Base-by-base conservation (phyloP, 192 early-diverging fungal species). In the Allomyces macrogynus region DNA sequence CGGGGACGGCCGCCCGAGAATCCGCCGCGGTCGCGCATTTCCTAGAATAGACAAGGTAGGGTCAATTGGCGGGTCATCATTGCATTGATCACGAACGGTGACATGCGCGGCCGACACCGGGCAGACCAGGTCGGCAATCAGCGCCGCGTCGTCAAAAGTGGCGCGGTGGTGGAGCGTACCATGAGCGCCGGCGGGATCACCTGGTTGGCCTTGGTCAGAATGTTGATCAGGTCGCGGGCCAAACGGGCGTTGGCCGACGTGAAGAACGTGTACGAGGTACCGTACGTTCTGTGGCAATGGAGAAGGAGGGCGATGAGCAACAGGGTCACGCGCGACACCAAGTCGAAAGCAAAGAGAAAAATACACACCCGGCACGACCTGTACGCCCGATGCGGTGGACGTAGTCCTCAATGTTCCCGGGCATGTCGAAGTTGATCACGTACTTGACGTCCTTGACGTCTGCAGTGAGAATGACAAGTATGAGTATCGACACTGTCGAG, bases 391-490 rank as follows among this genome's bases (percentile, higher is more conserved):
- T 91, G 27, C 90, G 83, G 68, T 92, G 90, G 40, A 92, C 82
- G 68, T 86, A 87, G 64, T 91, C 90, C 62, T 92, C 89, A 70
- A 90, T 88, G 66, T 89, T 85, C 23, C 72, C 76, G 64, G 84
- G 82, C 8, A 92, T 73, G 67, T 92, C 90, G 65, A 86, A 91
- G 73, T 91, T 90, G 66, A 92, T 83, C 24, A 92, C 89, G 69
- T 91, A 88, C 64, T 80, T 83, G 12, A 92, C 86, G 73, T 90
- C 87, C 64, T 87, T 85, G 65, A 92, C 89, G 70, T 92, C 90
- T 57, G 49, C n/a, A 20, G 49, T 40, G 26, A 80, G 77, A 67
- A 81, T 77, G 60, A 79, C n/a, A n/a, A n/a, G 67, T 44, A 76
- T 77, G 1, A 77, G 66, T 3, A 70, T 70, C 63, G n/a, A 64